phyloP scores from a whole-genome alignment of 106 monocot genomes.

The Dendrobium nobile region DNA sequence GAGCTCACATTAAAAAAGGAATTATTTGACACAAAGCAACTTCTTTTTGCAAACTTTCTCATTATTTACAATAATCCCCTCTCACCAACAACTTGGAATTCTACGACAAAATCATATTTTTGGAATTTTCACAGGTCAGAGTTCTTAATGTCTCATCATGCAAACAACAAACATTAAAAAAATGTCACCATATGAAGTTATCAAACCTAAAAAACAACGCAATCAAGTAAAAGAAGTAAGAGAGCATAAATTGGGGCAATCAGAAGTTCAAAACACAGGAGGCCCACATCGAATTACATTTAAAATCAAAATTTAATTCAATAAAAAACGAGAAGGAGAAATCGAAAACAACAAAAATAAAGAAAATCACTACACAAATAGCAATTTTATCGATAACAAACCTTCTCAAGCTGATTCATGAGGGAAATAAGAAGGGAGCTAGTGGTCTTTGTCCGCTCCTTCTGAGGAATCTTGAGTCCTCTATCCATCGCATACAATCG shows the following conservation, averaged over 20 bases:
- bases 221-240: not conserved
- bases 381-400: conserved; percentile 2
- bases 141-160: not conserved
- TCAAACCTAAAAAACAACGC: not conserved
- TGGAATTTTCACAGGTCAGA: not conserved
- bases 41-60: not conserved
- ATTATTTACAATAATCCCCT: not conserved
- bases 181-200: not conserved
- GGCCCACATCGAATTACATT: not conserved
- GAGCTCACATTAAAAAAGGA: not conserved
- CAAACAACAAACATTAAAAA: not conserved
- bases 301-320: not conserved
- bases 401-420: conserved; percentile 99
- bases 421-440: conserved; percentile 78
- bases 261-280: not conserved
- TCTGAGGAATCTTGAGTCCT: conserved; percentile 74
- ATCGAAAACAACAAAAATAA: not conserved
- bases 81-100: not conserved
- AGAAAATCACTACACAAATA: not conserved
- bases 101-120: not conserved
- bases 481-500: conserved; percentile 88
- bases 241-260: not conserved
- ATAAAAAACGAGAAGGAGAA: not conserved
- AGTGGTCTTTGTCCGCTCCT: conserved; percentile 96
- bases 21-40: not conserved